Percentiles rank a stretch among this genome's conserved stretches.
phyloP scores from a whole-genome alignment of 2,329 filamentous ascomycete species.

The Ceratocystis alfenasii region DNA sequence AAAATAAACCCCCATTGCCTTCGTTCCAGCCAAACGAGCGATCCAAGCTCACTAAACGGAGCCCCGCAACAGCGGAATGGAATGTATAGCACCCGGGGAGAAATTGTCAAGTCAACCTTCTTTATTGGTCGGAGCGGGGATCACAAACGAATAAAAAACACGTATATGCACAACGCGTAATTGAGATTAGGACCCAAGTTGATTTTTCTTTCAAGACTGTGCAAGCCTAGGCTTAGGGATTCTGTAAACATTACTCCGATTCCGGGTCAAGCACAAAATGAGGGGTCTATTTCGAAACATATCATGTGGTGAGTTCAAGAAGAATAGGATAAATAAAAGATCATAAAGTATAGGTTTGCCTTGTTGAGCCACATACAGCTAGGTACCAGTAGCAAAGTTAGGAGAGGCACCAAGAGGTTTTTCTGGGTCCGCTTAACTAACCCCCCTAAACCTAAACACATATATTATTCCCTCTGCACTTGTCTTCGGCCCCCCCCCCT shows the following conservation, averaged over 20 bases:
- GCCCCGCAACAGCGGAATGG: conserved; percentile 6
- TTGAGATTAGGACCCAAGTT: background rate
- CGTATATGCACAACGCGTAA: conserved; percentile 4
- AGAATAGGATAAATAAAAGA: no score
- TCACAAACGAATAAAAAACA: background rate
- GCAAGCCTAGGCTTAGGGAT: background rate
- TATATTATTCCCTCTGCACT: conserved; percentile 8
- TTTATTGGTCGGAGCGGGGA: background rate
- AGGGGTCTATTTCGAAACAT: conserved; percentile 4
- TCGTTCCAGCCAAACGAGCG: background rate
- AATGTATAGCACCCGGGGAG: background rate
- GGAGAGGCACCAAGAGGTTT: conserved; percentile 1
- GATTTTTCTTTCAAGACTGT: background rate
- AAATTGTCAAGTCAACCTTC: background rate
- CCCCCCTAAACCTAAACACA: background rate
- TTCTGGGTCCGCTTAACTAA: conserved; percentile 6
- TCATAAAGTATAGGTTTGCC: background rate
- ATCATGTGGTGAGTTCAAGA: background rate
- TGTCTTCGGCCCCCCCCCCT: background rate
- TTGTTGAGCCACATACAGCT: background rate
- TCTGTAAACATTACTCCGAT: background rate
- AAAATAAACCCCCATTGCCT: background rate
- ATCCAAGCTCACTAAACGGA: conserved; percentile 2
- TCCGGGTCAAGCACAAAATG: background rate
- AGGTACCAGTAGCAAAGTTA: background rate